Conservation (phyloP, 2,329 filamentous ascomycete genomes). For the Knufia fluminis region DNA sequence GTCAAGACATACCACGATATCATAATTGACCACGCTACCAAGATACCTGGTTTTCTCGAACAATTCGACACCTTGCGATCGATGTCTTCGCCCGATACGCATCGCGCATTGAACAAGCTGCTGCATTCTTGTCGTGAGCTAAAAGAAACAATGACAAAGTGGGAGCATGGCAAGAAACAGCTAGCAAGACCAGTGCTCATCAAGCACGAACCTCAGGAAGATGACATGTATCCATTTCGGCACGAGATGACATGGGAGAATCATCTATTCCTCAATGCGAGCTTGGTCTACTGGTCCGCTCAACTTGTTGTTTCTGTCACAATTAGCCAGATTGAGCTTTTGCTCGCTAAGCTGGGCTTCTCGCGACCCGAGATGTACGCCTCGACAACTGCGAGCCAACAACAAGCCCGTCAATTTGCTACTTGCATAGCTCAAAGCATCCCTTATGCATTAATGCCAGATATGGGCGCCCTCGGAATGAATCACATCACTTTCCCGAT, state of each 20-base stretch:
- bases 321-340: constrained; percentile 12
- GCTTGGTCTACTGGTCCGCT: constrained; percentile 16
- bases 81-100: constrained; percentile 5
- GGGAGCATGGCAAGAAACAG: constrained; percentile 17
- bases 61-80: constrained; percentile 23
- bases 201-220: constrained; percentile 13
- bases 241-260: constrained; percentile 18
- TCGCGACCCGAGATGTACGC: constrained; percentile 8
- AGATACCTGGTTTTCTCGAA: constrained; percentile 27
- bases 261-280: constrained; percentile 19
- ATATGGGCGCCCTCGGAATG: constrained; percentile 19
- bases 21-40: constrained; percentile 28
- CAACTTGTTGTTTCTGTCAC: constrained; percentile 15
- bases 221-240: constrained; percentile 16
- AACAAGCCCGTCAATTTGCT: constrained; percentile 12
- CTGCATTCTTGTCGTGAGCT: constrained; percentile 12
- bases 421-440: constrained; percentile 16
- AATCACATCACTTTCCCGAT: constrained; percentile 19
- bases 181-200: constrained; percentile 11
- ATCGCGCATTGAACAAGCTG: constrained; percentile 9
- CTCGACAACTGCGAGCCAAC: constrained; percentile 1
- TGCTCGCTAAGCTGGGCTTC: constrained; percentile 9
- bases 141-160: constrained; percentile 11
- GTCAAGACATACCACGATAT: constrained; percentile 28
- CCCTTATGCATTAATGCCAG: constrained; percentile 17